phyloP scores from a whole-genome alignment of 441 rosid genomes.

The Mallotus repandus region DNA sequence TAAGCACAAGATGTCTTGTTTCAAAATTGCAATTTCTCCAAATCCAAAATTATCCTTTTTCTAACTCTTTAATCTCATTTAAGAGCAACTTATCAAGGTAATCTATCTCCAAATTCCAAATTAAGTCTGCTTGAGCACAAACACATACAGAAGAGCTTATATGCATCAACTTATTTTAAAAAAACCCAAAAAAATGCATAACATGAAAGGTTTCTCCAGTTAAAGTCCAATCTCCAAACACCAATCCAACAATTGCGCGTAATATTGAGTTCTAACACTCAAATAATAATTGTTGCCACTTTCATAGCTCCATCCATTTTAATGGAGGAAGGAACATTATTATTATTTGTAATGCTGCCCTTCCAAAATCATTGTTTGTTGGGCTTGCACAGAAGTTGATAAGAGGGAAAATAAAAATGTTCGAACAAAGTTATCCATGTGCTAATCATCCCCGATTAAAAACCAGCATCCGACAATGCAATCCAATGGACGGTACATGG shows the following conservation, averaged over 20 bases:
- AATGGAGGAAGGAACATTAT: too few species aligned
- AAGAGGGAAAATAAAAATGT: neutral
- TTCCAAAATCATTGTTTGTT: neutral
- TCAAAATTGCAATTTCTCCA: neutral
- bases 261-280: neutral
- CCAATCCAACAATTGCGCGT: too few species aligned
- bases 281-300: too few species aligned
- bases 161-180: neutral
- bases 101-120: constrained; percentile 1
- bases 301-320: too few species aligned
- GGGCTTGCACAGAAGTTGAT: neutral
- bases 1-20: neutral
- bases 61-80: neutral
- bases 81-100: neutral
- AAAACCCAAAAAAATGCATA: neutral
- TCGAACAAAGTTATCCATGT: neutral
- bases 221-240: neutral
- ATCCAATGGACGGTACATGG: neutral
- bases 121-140: neutral
- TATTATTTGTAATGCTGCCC: neutral
- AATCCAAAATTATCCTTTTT: neutral
- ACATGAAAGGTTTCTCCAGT: neutral
- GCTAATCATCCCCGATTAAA: neutral
- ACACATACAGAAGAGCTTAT: neutral
- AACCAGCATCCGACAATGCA: constrained; percentile 2